A percentile compares a stretch with the other conserved stretches of the same genome.
These are phyloP conservation scores for Saccharomycopsis sp. DNA, from an alignment of 805 yeast genomes.

Conservation along the genomic window DNA sequence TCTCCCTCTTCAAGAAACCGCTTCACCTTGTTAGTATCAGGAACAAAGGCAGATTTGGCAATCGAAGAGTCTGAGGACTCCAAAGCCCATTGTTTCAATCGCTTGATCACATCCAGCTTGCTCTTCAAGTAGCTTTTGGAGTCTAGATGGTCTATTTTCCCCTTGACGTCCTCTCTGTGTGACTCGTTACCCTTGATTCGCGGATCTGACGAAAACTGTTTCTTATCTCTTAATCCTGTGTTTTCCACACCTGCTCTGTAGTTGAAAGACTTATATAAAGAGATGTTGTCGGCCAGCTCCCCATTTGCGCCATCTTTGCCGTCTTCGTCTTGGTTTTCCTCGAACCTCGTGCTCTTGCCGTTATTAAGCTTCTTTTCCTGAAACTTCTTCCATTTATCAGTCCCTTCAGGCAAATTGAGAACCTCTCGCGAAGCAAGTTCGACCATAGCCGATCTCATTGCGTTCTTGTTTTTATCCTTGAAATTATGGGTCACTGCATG, in stretches of 20 bases:
- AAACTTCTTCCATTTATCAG: constrained; percentile 36
- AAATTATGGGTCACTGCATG: constrained; percentile 39
- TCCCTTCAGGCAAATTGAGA: constrained; percentile 43
- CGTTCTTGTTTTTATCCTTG: constrained; percentile 27
- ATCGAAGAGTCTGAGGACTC: constrained; percentile 32
- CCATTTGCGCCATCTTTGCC: constrained; percentile 25
- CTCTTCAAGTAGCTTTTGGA: constrained; percentile 38
- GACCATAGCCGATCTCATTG: constrained; percentile 56
- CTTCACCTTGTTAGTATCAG: constrained; percentile 49
- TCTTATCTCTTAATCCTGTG: constrained; percentile 75
- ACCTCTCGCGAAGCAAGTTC: constrained; percentile 70
- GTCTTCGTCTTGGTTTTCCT: constrained; percentile 22
- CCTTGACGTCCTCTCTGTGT: constrained; percentile 70
- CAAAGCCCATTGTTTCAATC: constrained; percentile 50
- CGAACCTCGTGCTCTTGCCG: background rate
- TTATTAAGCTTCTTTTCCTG: constrained; percentile 8
- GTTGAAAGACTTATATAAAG: constrained; percentile 57
- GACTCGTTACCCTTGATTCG: constrained; percentile 61
- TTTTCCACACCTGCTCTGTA: constrained; percentile 86
- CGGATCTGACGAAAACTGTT: constrained; percentile 73
- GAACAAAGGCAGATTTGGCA: constrained; percentile 35
- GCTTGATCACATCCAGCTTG: constrained; percentile 46
- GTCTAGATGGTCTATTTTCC: constrained; percentile 56
- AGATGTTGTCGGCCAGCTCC: constrained; percentile 23
- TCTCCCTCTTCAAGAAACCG: constrained; percentile 46